These are phyloP conservation scores for Cyanidium caldarium DNA, from an alignment of 23 red algal genomes.

Conservation along the genomic window DNA sequence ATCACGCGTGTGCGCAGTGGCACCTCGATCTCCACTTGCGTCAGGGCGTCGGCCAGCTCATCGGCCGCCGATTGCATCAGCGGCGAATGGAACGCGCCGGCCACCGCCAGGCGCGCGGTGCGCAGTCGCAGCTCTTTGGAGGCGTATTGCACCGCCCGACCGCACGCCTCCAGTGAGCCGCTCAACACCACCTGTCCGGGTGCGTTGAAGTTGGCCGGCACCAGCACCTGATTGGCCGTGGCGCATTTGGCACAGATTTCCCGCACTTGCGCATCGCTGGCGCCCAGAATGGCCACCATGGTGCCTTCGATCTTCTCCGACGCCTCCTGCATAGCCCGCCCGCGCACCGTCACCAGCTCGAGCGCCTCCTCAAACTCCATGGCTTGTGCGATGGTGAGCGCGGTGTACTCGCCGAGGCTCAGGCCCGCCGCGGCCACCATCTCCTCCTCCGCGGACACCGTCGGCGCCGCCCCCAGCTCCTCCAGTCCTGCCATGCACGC, in stretches of 20 bases:
- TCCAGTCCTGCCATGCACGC: slow-evolving; percentile 27
- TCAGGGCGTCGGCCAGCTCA: slow-evolving; percentile 33
- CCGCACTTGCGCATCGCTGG: slow-evolving; percentile 15
- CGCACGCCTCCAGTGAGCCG: slow-evolving; percentile 39
- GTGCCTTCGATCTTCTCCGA: slow-evolving; percentile 59
- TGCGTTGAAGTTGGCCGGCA: slow-evolving; percentile 92
- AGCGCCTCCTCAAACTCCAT: slow-evolving; percentile 75
- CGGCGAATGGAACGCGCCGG: slow-evolving; percentile 93
- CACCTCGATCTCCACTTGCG: slow-evolving; percentile 21
- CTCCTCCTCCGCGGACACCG: background rate
- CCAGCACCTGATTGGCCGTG: slow-evolving; percentile 24
- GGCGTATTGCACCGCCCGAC: slow-evolving; percentile 44
- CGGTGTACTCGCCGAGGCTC: slow-evolving; percentile 93
- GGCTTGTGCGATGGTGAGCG: slow-evolving; percentile 50
- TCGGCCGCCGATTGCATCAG: slow-evolving; percentile 82
- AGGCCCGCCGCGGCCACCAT: slow-evolving; percentile 39
- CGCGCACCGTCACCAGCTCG: slow-evolving; percentile 63
- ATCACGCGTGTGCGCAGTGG: slow-evolving; percentile 22
- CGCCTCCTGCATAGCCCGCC: slow-evolving; percentile 83
- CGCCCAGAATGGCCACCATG: slow-evolving; percentile 81
- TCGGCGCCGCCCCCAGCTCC: slow-evolving; percentile 11
- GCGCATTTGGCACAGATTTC: slow-evolving; percentile 16
- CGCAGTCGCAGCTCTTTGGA: slow-evolving; percentile 33
- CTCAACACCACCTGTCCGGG: slow-evolving; percentile 86
- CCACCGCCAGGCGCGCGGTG: slow-evolving; percentile 47